Percentiles rank a stretch among this genome's conserved stretches.
Conservation (phyloP, 2,329 filamentous ascomycete species). For the Paecilomyces sp. region DNA sequence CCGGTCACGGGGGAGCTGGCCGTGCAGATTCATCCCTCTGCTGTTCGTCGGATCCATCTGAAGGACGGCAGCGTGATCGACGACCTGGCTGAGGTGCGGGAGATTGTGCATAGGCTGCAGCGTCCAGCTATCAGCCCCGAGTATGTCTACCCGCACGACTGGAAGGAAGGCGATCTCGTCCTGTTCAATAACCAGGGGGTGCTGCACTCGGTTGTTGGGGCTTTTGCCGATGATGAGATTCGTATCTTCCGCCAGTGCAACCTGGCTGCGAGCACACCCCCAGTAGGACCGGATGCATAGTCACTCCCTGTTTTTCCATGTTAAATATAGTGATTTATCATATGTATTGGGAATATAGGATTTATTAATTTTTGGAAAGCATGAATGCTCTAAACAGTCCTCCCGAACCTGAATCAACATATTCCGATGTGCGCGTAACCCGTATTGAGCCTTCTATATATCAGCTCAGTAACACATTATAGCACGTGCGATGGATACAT, state of each 20-base stretch:
- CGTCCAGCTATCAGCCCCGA: slow-evolving; percentile 63
- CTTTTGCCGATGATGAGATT: slow-evolving; percentile 66
- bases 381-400: background rate
- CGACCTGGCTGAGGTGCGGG: slow-evolving; percentile 58
- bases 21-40: slow-evolving; percentile 67
- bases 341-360: background rate
- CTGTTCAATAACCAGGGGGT: slow-evolving; percentile 73
- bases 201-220: slow-evolving; percentile 67
- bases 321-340: background rate
- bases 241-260: slow-evolving; percentile 73
- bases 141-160: slow-evolving; percentile 67
- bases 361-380: background rate
- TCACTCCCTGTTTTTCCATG: background rate
- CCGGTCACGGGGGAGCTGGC: slow-evolving; percentile 62
- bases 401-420: too few species aligned
- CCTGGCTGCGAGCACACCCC: slow-evolving; percentile 43
- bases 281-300: slow-evolving; percentile 1
- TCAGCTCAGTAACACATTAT: too few species aligned
- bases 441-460: too few species aligned
- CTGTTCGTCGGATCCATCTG: slow-evolving; percentile 61
- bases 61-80: slow-evolving; percentile 62
- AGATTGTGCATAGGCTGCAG: slow-evolving; percentile 65
- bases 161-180: slow-evolving; percentile 69
- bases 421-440: too few species aligned
- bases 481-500: too few species aligned